Evolutionary conservation across 257 asterid genomes (phyloP), one percentile per base, ranked within the genome.

Genomic region (Fraxinus anomala): DNA sequence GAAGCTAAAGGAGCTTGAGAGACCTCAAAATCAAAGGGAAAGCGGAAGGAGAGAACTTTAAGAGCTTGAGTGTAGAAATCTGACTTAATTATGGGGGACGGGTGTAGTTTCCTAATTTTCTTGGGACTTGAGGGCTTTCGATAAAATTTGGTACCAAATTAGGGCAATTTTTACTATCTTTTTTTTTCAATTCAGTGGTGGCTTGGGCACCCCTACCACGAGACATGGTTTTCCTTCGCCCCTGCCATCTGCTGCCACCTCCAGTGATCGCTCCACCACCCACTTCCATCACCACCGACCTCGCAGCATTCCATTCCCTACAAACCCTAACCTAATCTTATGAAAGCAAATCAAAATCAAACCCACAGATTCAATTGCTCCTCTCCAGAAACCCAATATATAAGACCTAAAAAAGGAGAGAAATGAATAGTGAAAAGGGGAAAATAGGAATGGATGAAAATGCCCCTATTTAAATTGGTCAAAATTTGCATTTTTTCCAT

Each of bases 261-360:
- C 91, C 91, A 65, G 87, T 87, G 97, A 92, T 89, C 88, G 44
- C 83, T 66, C 87, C 82, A 76, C 82, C 85, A 77, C 37, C 89
- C 82, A 78, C 78, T 82, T 79, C 83, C 89, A 75, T 88, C 89
- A 83, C 83, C 89, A 71, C 74, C 83, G 56, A 39, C 87, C 83
- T 39, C 34, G 82, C 74, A 85, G 82, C 89, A 83, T 83, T 86
- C 90, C 97, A 90, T 88, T 68, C 33, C 82, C 82, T 70, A 42
- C 70, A 73, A 79, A 85, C 81, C 82, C 86, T 73, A 76, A 73
- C 72, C 84, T 71, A 85, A 79, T 79, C 85, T 83, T 74, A 86
- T 82, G 77, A 30, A 76, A 26, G 44, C 63, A 16, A 82, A 86
- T 79, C 76, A 75, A 82, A 70, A 63, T 14, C 74, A 28, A 39